Evolutionary conservation across 2,329 filamentous ascomycete species (phyloP).

Genomic region (Amesomyces nigricolor): DNA sequence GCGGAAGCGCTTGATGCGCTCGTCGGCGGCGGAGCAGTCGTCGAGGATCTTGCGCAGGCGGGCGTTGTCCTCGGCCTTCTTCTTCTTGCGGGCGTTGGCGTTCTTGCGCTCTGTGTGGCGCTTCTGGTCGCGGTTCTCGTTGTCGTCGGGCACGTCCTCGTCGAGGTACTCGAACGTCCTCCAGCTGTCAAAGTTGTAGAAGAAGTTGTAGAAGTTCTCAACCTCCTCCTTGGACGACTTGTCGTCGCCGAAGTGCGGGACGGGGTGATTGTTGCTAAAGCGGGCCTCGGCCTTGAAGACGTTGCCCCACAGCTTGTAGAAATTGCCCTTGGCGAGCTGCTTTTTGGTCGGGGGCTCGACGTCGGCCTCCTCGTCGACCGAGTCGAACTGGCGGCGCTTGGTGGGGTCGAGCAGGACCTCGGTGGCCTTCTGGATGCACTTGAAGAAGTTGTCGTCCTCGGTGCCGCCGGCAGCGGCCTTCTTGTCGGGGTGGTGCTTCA

Average conservation of each 20-base stretch:
- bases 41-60: slow-evolving; percentile 88
- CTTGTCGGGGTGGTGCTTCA: slow-evolving; percentile 98
- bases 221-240: slow-evolving; percentile 84
- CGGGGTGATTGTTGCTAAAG: slow-evolving; percentile 87
- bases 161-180: slow-evolving; percentile 96
- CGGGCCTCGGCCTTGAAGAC: slow-evolving; percentile 89
- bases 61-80: slow-evolving; percentile 95
- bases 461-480: slow-evolving; percentile 82
- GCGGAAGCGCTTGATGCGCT: slow-evolving; percentile 96
- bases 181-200: slow-evolving; percentile 99
- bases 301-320: slow-evolving; percentile 88
- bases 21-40: slow-evolving; percentile 75
- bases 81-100: slow-evolving; percentile 94
- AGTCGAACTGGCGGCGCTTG: slow-evolving; percentile 93
- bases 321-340: slow-evolving; percentile 72
- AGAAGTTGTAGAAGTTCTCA: slow-evolving; percentile 98
- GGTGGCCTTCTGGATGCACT: slow-evolving; percentile 98
- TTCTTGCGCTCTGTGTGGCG: slow-evolving; percentile 98
- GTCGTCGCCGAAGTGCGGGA: slow-evolving; percentile 78
- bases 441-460: slow-evolving; percentile 99
- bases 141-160: slow-evolving; percentile 97
- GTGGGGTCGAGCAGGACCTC: slow-evolving; percentile 88
- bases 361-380: slow-evolving; percentile 88
- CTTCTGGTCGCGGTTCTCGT: slow-evolving; percentile 98
- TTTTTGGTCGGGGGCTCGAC: slow-evolving; percentile 92